phyloP scores from a whole-genome alignment of 805 yeast species.

The Naumovozyma castellii region DNA sequence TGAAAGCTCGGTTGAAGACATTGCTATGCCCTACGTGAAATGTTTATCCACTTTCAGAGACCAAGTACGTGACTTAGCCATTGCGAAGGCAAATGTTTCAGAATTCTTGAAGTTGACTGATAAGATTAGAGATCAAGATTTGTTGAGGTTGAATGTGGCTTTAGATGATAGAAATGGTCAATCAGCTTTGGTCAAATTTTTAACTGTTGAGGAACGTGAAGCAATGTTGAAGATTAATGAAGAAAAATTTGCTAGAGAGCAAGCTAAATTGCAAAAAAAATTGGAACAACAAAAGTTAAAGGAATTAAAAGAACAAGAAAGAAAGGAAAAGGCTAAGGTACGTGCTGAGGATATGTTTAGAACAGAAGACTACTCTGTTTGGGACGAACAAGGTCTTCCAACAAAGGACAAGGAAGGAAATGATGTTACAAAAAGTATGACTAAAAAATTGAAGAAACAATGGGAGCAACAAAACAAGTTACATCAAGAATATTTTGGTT shows the following conservation, averaged over 20 bases:
- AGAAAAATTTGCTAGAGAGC: slow-evolving; percentile 43
- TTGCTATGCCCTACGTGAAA: slow-evolving; percentile 71
- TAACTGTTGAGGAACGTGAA: slow-evolving; percentile 57
- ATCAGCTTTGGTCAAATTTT: slow-evolving; percentile 75
- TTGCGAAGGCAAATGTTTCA: slow-evolving; percentile 41
- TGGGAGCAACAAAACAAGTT: slow-evolving; percentile 76
- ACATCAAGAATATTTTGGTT: slow-evolving; percentile 49
- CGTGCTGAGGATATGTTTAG: slow-evolving; percentile 69
- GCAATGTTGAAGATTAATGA: slow-evolving; percentile 50
- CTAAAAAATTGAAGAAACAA: slow-evolving; percentile 72
- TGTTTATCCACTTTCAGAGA: slow-evolving; percentile 76
- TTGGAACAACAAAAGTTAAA: slow-evolving; percentile 44
- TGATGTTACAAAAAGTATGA: slow-evolving; percentile 75
- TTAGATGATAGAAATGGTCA: slow-evolving; percentile 81
- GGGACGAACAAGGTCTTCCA: slow-evolving; percentile 85
- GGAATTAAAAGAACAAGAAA: slow-evolving; percentile 56
- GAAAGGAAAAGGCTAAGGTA: slow-evolving; percentile 55
- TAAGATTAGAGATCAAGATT: slow-evolving; percentile 56
- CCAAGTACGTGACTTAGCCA: slow-evolving; percentile 64
- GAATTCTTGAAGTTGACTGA: slow-evolving; percentile 66
- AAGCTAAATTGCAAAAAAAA: slow-evolving; percentile 33
- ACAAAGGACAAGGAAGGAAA: slow-evolving; percentile 66
- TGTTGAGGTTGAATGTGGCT: slow-evolving; percentile 69
- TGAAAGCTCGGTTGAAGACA: slow-evolving; percentile 44
- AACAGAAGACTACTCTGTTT: slow-evolving; percentile 51